These are phyloP conservation scores for Trifolium pratense DNA, from an alignment of 306 rosid genomes.

Conservation along the genomic window DNA sequence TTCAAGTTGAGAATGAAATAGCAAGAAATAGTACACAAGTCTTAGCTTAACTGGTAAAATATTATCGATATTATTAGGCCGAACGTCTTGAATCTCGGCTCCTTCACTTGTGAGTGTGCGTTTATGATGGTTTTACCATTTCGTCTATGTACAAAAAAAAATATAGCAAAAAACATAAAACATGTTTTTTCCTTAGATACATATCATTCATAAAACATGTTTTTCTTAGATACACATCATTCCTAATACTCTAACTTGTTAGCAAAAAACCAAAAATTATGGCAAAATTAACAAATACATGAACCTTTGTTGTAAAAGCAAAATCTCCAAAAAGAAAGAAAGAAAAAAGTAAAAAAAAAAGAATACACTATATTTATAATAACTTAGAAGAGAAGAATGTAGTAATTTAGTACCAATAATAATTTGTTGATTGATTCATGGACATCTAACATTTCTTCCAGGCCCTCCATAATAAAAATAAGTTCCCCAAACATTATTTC, in stretches of 20 bases:
- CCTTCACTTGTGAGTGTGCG: too few relatives aligned
- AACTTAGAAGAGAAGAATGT: constrained; percentile 21
- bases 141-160: too few relatives aligned
- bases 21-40: too few relatives aligned
- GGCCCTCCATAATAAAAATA: constrained; percentile 99
- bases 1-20: constrained; percentile 24
- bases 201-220: background rate
- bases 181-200: background rate
- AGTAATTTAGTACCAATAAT: background rate
- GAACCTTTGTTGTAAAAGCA: constrained; percentile 45
- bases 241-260: constrained; percentile 44
- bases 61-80: too few relatives aligned
- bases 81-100: too few relatives aligned
- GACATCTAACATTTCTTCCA: constrained; percentile 92
- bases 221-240: constrained; percentile 12
- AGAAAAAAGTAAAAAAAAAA: background rate
- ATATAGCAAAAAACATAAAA: constrained; percentile 6
- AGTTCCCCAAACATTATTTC: constrained; percentile 88
- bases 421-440: constrained; percentile 49
- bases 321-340: constrained; percentile 20
- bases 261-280: constrained; percentile 36
- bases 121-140: too few relatives aligned
- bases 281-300: constrained; percentile 47
- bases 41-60: too few relatives aligned
- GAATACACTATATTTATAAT: background rate